Conservation (phyloP, 768 basidiomycete genomes). For the Mycena polygramma region DNA sequence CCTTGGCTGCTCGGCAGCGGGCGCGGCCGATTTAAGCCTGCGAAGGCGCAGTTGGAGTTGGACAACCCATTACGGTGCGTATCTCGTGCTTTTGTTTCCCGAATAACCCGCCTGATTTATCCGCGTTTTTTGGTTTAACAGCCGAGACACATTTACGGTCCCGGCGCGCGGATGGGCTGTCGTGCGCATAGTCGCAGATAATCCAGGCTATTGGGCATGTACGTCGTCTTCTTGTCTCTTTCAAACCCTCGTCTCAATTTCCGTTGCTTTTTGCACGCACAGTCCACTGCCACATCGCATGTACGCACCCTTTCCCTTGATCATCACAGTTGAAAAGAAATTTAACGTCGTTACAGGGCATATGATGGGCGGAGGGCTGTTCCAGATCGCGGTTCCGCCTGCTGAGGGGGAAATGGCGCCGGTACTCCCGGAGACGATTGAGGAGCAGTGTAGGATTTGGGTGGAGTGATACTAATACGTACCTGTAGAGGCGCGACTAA, state of each 20-base stretch:
- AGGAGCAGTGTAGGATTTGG: conserved; percentile 26
- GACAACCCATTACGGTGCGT: conserved; percentile 24
- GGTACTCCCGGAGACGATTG: conserved; percentile 24
- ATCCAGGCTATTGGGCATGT: conserved; percentile 38
- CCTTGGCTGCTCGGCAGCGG: conserved; percentile 36
- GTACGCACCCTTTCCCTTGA: conserved; percentile 15
- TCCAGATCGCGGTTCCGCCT: conserved; percentile 34
- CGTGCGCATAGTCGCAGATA: conserved; percentile 34
- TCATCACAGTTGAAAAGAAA: too few species aligned
- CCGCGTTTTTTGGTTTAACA: background rate
- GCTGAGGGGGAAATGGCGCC: background rate
- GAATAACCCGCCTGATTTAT: too few species aligned
- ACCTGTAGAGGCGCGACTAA: too few species aligned
- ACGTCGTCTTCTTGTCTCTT: background rate
- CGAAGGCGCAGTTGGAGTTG: background rate
- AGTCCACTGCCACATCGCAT: conserved; percentile 37
- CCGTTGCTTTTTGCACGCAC: background rate
- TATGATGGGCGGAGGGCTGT: conserved; percentile 33
- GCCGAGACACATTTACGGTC: conserved; percentile 34
- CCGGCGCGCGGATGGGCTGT: conserved; percentile 32
- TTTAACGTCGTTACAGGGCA: conserved; percentile 30
- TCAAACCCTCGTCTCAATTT: background rate
- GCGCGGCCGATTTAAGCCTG: conserved; percentile 27
- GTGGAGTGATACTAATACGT: too few species aligned
- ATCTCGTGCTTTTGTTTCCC: background rate